Evolutionary conservation across 2,329 filamentous ascomycete species (phyloP).

Genomic region (Fusarium sp.): DNA sequence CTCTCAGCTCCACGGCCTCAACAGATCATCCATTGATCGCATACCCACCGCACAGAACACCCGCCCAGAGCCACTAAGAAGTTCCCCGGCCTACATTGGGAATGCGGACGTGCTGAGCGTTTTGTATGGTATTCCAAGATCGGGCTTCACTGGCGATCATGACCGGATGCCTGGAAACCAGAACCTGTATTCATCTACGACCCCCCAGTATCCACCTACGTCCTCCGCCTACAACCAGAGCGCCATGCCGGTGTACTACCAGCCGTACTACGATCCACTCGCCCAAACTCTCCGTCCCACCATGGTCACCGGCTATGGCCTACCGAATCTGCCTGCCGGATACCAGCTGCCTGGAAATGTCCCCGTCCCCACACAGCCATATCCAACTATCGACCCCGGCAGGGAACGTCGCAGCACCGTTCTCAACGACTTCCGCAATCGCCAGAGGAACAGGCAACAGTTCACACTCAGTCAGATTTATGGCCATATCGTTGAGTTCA

Average conservation of each 20-base stretch:
- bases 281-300: constrained; percentile 49
- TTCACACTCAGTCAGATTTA: constrained; percentile 93
- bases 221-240: constrained; percentile 46
- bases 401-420: constrained; percentile 68
- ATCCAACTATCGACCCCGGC: constrained; percentile 68
- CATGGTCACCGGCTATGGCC: constrained; percentile 48
- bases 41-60: constrained; percentile 49
- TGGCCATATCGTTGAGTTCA: constrained; percentile 90
- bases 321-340: constrained; percentile 49
- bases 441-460: constrained; percentile 76
- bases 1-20: constrained; percentile 43
- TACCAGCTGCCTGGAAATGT: constrained; percentile 46
- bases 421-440: constrained; percentile 83
- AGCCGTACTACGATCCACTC: constrained; percentile 53
- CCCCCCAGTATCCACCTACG: constrained; percentile 32
- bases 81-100: constrained; percentile 43
- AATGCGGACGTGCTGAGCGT: constrained; percentile 54
- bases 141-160: constrained; percentile 51
- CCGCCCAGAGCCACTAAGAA: constrained; percentile 45
- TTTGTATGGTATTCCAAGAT: constrained; percentile 47
- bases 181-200: too few species aligned
- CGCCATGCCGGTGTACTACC: constrained; percentile 50
- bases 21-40: constrained; percentile 55
- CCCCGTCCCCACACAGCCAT: constrained; percentile 49
- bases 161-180: too few species aligned